Percentiles rank a stretch among this genome's conserved stretches.
Evolutionary conservation across 805 yeast species (phyloP).

Genomic region (Isabelozyma pseudorhagii): DNA sequence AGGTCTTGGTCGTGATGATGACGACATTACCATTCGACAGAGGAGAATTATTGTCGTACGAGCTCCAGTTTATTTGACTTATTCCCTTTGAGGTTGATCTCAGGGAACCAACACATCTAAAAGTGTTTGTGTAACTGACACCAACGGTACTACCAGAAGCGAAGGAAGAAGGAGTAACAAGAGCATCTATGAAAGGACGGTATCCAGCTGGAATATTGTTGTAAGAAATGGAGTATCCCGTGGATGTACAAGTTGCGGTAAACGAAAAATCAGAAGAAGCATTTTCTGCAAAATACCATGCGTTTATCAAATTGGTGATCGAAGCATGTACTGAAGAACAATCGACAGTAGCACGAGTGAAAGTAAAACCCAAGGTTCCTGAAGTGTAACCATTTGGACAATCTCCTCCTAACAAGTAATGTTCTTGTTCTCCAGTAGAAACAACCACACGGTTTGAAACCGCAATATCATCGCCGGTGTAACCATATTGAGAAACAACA

Average conservation of each 20-base stretch:
- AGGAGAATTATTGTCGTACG: not conserved
- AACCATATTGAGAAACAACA: not conserved
- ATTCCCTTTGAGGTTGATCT: not conserved
- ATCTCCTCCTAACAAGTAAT: conserved; percentile 8
- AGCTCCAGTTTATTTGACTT: not conserved
- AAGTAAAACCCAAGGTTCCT: conserved; percentile 18
- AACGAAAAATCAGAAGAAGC: not conserved
- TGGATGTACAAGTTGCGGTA: conserved; percentile 12
- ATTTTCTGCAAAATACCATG: conserved; percentile 14
- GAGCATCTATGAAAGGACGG: conserved; percentile 18
- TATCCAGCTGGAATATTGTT: conserved; percentile 25
- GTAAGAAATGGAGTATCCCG: conserved; percentile 8
- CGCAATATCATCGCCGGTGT: not conserved
- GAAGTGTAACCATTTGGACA: conserved; percentile 18
- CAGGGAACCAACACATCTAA: conserved; percentile 7
- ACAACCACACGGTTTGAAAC: conserved; percentile 8
- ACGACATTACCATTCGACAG: not conserved
- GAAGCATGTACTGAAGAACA: conserved; percentile 17
- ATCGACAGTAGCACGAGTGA: conserved; percentile 11
- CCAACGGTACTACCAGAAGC: not conserved
- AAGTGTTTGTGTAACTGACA: conserved; percentile 7
- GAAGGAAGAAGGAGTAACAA: not conserved
- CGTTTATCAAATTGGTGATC: conserved; percentile 17
- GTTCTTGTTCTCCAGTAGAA: conserved; percentile 6
- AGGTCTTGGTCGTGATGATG: conserved; percentile 13